phyloP scores from a whole-genome alignment of 1,139 yeast species.

The Yamadazyma mexicana region DNA sequence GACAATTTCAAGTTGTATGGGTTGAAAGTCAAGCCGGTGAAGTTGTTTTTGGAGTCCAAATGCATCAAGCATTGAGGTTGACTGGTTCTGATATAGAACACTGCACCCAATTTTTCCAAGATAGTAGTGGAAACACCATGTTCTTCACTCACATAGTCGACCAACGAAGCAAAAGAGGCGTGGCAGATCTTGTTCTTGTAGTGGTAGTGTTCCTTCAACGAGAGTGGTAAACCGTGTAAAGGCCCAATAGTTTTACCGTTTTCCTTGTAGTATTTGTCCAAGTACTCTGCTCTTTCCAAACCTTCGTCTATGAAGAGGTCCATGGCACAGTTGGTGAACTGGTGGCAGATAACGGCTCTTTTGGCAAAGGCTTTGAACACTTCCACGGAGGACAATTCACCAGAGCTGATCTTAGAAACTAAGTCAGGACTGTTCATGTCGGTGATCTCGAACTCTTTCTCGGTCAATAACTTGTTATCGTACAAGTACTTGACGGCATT shows the following conservation, averaged over 20 bases:
- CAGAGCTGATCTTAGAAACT: conserved; percentile 32
- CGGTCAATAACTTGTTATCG: conserved; percentile 42
- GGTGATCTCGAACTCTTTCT: conserved; percentile 47
- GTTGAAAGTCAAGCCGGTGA: conserved; percentile 36
- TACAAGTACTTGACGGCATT: conserved; percentile 46
- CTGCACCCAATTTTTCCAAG: conserved; percentile 64
- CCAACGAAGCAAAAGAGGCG: conserved; percentile 59
- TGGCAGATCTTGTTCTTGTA: conserved; percentile 58
- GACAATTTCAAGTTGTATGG: conserved; percentile 42
- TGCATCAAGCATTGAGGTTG: conserved; percentile 52
- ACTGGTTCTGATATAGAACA: conserved; percentile 49
- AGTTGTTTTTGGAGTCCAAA: conserved; percentile 42
- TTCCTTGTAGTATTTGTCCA: conserved; percentile 40
- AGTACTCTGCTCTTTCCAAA: conserved; percentile 31
- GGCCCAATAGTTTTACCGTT: conserved; percentile 70
- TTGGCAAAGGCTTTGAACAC: conserved; percentile 53
- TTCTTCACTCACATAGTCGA: conserved; percentile 47
- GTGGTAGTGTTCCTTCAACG: conserved; percentile 54
- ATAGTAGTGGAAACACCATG: conserved; percentile 53
- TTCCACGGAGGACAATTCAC: conserved; percentile 39
- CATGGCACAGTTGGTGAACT: conserved; percentile 36
- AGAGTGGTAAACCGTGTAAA: conserved; percentile 52
- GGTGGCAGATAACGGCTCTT: conserved; percentile 41
- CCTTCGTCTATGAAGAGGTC: conserved; percentile 37
- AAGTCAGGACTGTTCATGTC: conserved; percentile 39